Evolutionary conservation across 371 early-diverging fungal genomes (phyloP).

Genomic region (Syncephalis fuscata): DNA sequence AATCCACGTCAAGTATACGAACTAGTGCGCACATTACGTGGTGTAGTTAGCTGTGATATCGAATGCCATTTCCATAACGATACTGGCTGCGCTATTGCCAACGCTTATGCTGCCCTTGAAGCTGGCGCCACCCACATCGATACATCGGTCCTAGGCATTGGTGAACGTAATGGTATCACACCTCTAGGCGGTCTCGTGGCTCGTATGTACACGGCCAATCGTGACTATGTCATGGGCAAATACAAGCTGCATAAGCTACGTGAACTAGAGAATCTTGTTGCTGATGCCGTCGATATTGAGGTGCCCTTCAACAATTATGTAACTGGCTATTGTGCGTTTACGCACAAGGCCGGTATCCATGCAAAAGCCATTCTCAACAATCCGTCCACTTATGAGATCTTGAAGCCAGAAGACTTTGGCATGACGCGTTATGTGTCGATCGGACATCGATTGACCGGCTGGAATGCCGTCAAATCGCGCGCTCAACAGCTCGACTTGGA

Average conservation of each 20-base stretch:
- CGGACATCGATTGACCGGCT: conserved; percentile 91
- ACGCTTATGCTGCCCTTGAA: conserved; percentile 89
- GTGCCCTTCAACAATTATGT: conserved; percentile 98
- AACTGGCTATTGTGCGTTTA: conserved; percentile 94
- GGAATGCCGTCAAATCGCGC: conserved; percentile 97
- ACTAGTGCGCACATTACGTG: conserved; percentile 82
- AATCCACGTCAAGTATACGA: conserved; percentile 95
- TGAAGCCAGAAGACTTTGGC: conserved; percentile 92
- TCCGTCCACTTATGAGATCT: conserved; percentile 91
- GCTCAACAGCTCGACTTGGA: conserved; percentile 72
- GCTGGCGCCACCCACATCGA: conserved; percentile 97
- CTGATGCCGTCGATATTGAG: conserved; percentile 82
- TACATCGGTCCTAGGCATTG: conserved; percentile 92
- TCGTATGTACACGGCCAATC: conserved; percentile 84
- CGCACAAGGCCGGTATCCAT: conserved; percentile 97
- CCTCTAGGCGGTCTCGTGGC: conserved; percentile 88
- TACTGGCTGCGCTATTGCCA: conserved; percentile 96
- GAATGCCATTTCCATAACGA: conserved; percentile 98
- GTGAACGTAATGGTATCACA: conserved; percentile 95
- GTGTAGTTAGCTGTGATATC: conserved; percentile 90
- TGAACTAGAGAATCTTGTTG: conserved; percentile 87
- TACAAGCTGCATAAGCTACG: conserved; percentile 82
- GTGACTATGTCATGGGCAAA: conserved; percentile 75
- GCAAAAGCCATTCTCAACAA: conserved; percentile 97
- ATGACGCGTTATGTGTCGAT: conserved; percentile 94